Conservation (phyloP, 805 yeast species). For the Wickerhamiella sorbophila region DNA sequence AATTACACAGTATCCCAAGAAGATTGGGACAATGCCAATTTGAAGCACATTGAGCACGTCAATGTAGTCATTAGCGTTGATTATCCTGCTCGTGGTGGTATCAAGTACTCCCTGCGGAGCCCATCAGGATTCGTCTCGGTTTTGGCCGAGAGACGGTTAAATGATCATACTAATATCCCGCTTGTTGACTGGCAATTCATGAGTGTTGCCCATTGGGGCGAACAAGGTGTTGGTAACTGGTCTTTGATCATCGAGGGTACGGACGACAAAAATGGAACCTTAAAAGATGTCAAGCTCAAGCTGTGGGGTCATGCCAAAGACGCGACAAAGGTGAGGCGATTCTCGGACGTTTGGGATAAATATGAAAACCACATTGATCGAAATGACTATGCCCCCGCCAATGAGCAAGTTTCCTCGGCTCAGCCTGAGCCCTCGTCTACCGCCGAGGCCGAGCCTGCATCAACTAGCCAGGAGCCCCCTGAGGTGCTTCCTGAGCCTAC, state of each 20-base stretch:
- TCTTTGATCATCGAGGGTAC: conserved; percentile 42
- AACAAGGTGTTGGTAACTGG: conserved; percentile 71
- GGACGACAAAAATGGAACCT: conserved; percentile 23
- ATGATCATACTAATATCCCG: conserved; percentile 45
- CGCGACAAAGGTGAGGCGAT: conserved; percentile 44
- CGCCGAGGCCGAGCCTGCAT: not conserved
- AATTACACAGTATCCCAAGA: conserved; percentile 34
- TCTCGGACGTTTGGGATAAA: conserved; percentile 20
- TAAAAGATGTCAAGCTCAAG: conserved; percentile 61
- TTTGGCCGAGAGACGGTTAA: conserved; percentile 51
- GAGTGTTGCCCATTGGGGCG: conserved; percentile 99
- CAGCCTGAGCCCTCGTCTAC: not conserved
- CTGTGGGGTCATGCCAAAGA: conserved; percentile 72
- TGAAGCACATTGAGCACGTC: conserved; percentile 72
- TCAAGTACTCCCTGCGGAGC: conserved; percentile 49
- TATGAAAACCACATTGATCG: conserved; percentile 10
- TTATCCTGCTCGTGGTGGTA: conserved; percentile 52
- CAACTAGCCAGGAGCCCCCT: not conserved
- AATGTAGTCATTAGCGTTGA: conserved; percentile 64
- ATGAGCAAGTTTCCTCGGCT: not conserved
- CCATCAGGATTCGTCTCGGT: conserved; percentile 65
- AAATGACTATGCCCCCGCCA: conserved; percentile 6
- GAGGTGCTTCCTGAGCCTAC: not conserved
- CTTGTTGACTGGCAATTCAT: conserved; percentile 79
- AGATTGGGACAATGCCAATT: conserved; percentile 39